These are phyloP conservation scores for Claviceps sp. DNA, from an alignment of 2,329 filamentous ascomycete species.

Conservation along the genomic window DNA sequence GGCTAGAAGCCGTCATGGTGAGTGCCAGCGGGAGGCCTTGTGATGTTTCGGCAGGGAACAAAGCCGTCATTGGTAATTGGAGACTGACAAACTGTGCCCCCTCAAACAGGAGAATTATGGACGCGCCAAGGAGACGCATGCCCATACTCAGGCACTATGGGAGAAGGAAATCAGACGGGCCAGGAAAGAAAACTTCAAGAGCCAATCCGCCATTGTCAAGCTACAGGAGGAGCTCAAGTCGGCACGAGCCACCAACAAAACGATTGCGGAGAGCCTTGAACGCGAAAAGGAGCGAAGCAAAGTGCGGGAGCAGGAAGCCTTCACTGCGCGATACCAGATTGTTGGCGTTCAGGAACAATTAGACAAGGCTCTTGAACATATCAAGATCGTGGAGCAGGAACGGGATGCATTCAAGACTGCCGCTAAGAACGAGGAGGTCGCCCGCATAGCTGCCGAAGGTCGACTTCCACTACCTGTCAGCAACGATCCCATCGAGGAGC, in stretches of 20 bases:
- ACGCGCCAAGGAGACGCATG: constrained; percentile 55
- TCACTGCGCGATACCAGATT: constrained; percentile 51
- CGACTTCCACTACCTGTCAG: constrained; percentile 48
- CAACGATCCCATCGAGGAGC: constrained; percentile 44
- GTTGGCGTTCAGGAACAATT: constrained; percentile 55
- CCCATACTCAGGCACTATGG: constrained; percentile 53
- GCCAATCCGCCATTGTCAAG: constrained; percentile 55
- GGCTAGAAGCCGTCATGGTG: constrained; percentile 58
- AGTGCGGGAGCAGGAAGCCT: constrained; percentile 55
- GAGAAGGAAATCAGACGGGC: constrained; percentile 60
- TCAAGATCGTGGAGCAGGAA: constrained; percentile 58
- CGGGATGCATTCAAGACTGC: constrained; percentile 61
- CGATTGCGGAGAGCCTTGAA: constrained; percentile 45
- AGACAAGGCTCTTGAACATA: constrained; percentile 45
- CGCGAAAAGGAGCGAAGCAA: constrained; percentile 49
- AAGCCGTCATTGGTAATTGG: too few species aligned
- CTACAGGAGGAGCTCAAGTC: constrained; percentile 62
- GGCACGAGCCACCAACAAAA: constrained; percentile 38
- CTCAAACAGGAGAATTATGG: constrained; percentile 50
- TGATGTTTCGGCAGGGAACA: background rate
- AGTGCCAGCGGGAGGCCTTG: constrained; percentile 13
- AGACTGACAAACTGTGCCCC: background rate
- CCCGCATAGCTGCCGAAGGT: constrained; percentile 59
- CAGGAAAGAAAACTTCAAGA: constrained; percentile 62
- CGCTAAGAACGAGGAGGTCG: constrained; percentile 59